Evolutionary conservation across 805 yeast species (phyloP).

Genomic region (Barnettozyma botsteinii): DNA sequence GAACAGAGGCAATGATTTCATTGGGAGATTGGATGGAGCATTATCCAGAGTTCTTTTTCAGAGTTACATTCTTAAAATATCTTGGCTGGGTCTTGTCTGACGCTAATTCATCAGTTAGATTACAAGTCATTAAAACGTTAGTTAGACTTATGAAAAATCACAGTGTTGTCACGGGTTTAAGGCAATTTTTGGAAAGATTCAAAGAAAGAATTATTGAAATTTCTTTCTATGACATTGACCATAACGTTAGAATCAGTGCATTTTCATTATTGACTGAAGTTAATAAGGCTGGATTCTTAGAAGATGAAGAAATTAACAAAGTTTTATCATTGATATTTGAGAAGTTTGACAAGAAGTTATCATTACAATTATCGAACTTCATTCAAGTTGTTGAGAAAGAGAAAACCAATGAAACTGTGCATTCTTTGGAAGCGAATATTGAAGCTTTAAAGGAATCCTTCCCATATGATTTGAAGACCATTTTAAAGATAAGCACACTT

Average conservation of each 20-base stretch:
- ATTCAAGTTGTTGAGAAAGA: conserved; percentile 40
- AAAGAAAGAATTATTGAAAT: conserved; percentile 61
- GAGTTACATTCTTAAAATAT: conserved; percentile 64
- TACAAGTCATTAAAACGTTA: conserved; percentile 56
- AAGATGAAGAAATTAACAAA: conserved; percentile 45
- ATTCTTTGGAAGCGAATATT: conserved; percentile 30
- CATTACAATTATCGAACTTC: conserved; percentile 50
- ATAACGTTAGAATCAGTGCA: conserved; percentile 46
- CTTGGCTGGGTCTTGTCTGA: conserved; percentile 87
- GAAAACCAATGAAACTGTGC: conserved; percentile 32
- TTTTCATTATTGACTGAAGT: conserved; percentile 50
- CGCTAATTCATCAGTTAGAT: conserved; percentile 50
- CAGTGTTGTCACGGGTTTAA: conserved; percentile 53
- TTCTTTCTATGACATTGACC: conserved; percentile 49
- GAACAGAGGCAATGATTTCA: conserved; percentile 60
- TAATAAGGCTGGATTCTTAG: conserved; percentile 55
- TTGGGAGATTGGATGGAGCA: conserved; percentile 68
- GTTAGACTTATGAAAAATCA: conserved; percentile 41
- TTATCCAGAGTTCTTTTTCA: conserved; percentile 66
- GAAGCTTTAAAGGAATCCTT: conserved; percentile 20
- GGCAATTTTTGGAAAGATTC: conserved; percentile 75
- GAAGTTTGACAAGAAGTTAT: conserved; percentile 24
- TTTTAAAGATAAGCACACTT: conserved; percentile 27
- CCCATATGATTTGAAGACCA: conserved; percentile 25
- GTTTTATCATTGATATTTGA: conserved; percentile 40